Evolutionary conservation across 441 rosid genomes (phyloP).

Genomic region (Populus trichocarpa): DNA sequence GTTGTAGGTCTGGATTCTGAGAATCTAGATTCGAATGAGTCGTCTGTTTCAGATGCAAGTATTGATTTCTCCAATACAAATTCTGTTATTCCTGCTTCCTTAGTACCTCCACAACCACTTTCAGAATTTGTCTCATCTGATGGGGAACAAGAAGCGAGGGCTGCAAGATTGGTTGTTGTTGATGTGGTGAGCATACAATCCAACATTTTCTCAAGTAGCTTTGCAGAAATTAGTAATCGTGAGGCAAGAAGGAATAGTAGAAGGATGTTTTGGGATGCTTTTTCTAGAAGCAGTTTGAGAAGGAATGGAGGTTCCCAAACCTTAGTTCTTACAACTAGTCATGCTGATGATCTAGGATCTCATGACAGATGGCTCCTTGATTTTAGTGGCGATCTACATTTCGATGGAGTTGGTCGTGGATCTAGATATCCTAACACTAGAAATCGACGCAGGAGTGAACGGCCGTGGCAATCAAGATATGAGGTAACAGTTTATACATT

Average conservation of each 20-base stretch:
- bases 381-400: constrained; percentile 40
- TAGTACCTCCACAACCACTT: constrained; percentile 18
- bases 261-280: constrained; percentile 52
- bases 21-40: constrained; percentile 22
- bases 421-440: constrained; percentile 39
- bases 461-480: constrained; percentile 45
- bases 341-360: constrained; percentile 37
- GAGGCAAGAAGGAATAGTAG: constrained; percentile 46
- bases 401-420: constrained; percentile 39
- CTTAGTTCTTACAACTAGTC: constrained; percentile 37
- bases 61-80: constrained; percentile 19
- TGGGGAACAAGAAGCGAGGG: constrained; percentile 31
- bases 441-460: constrained; percentile 36
- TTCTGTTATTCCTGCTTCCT: constrained; percentile 23
- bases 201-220: constrained; percentile 34
- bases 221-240: constrained; percentile 34
- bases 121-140: constrained; percentile 40
- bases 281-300: constrained; percentile 47
- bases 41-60: constrained; percentile 23
- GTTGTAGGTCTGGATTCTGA: constrained; percentile 21
- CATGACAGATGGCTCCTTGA: constrained; percentile 59
- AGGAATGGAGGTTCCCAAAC: constrained; percentile 34
- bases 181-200: constrained; percentile 52
- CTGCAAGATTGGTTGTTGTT: constrained; percentile 43
- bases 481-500: constrained; percentile 36